These are phyloP conservation scores for Globisporangium camurandrum DNA, from an alignment of 352 stramenopile species.

Conservation along the genomic window DNA sequence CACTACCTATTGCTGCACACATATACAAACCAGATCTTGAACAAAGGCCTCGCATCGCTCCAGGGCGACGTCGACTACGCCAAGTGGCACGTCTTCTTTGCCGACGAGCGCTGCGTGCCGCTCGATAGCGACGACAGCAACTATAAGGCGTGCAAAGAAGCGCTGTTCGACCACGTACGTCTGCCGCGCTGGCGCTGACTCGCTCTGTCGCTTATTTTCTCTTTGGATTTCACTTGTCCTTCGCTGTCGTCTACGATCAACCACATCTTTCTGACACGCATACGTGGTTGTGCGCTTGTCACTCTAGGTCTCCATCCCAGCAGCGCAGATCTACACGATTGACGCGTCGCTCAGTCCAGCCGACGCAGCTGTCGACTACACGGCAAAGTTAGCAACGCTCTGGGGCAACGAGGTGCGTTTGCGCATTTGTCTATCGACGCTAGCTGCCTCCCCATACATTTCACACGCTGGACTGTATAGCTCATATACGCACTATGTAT, in stretches of 20 bases:
- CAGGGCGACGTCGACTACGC: slow-evolving; percentile 86
- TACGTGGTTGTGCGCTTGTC: too few species aligned
- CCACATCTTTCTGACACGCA: not conserved
- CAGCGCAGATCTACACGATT: slow-evolving; percentile 89
- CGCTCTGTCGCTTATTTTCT: too few species aligned
- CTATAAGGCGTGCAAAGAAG: slow-evolving; percentile 87
- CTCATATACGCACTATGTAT: not conserved
- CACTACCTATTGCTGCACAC: too few species aligned
- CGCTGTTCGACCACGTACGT: slow-evolving; percentile 83
- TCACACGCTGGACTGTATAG: too few species aligned
- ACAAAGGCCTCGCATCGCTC: slow-evolving; percentile 71
- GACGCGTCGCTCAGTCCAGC: slow-evolving; percentile 66
- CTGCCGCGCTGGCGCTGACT: too few species aligned
- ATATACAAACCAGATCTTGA: slow-evolving; percentile 77
- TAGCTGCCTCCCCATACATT: too few species aligned
- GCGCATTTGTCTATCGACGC: too few species aligned
- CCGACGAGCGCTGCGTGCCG: slow-evolving; percentile 95
- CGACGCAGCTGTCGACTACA: slow-evolving; percentile 64
- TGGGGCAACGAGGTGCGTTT: slow-evolving; percentile 46
- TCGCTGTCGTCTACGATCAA: too few species aligned
- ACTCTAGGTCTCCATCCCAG: slow-evolving; percentile 54
- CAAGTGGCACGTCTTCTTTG: slow-evolving; percentile 97
- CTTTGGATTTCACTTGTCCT: not conserved
- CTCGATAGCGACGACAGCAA: slow-evolving; percentile 93
- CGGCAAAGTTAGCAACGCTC: slow-evolving; percentile 50